Evolutionary conservation across 495 filamentous ascomycete genomes (phyloP).

Genomic region (Peziza echinospora): DNA sequence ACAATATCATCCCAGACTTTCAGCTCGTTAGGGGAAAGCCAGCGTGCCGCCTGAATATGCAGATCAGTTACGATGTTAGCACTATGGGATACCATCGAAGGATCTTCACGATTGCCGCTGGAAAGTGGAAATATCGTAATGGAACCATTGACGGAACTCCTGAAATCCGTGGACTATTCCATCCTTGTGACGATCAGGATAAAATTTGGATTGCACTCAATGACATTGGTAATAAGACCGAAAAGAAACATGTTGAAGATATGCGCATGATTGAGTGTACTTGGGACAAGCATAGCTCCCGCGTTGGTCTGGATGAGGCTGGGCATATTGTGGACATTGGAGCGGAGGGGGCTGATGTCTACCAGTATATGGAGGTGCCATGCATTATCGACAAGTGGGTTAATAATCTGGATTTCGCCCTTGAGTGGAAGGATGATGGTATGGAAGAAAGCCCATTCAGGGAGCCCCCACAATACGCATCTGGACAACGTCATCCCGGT

Average conservation of each 20-base stretch:
- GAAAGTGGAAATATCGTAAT: background rate
- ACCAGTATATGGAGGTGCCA: background rate
- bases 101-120: background rate
- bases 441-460: background rate
- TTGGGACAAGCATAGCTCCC: background rate
- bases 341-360: background rate
- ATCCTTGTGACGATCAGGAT: background rate
- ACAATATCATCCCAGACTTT: background rate
- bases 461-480: background rate
- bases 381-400: background rate
- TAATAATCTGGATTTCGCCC: too few relatives aligned
- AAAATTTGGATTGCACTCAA: background rate
- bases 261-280: background rate
- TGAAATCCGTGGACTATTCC: background rate
- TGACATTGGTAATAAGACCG: background rate
- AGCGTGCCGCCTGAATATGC: background rate
- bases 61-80: background rate
- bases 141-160: background rate
- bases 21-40: background rate
- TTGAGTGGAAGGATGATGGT: background rate
- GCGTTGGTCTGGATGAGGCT: background rate
- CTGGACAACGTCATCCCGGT: background rate
- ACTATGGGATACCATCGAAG: background rate
- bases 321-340: background rate
- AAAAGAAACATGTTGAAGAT: background rate